Conservation (phyloP, 257 asterid species). For the Nicotiana undulata region DNA sequence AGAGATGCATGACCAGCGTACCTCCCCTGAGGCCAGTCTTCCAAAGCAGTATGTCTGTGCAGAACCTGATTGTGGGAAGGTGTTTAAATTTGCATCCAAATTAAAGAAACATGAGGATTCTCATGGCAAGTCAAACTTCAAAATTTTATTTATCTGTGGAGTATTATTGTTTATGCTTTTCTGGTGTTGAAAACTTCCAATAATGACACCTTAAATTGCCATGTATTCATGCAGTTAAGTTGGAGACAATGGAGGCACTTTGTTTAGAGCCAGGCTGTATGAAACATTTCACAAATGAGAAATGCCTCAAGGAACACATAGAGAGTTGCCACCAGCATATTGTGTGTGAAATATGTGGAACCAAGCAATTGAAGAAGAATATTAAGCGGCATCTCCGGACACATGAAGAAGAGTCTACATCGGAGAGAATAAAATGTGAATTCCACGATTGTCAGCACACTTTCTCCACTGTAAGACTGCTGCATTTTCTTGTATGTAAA, state of each 20-base stretch:
- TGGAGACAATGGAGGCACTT: slow-evolving; percentile 65
- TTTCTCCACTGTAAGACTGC: slow-evolving; percentile 55
- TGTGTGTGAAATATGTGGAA: slow-evolving; percentile 66
- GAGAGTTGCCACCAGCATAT: slow-evolving; percentile 55
- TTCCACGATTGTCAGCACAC: slow-evolving; percentile 44
- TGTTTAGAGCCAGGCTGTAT: slow-evolving; percentile 82
- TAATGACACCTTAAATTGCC: neutral
- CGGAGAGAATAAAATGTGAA: slow-evolving; percentile 46
- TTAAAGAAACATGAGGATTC: slow-evolving; percentile 65
- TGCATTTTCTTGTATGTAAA: neutral
- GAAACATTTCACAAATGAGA: slow-evolving; percentile 63
- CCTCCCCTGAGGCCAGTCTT: slow-evolving; percentile 17
- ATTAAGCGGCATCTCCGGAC: slow-evolving; percentile 67
- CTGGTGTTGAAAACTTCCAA: neutral
- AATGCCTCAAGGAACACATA: slow-evolving; percentile 72
- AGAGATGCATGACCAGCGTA: slow-evolving; percentile 52
- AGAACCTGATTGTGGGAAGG: slow-evolving; percentile 78
- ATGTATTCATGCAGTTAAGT: slow-evolving; percentile 47
- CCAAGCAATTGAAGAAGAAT: slow-evolving; percentile 72
- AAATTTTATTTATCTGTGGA: neutral
- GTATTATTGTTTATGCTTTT: neutral
- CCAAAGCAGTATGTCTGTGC: slow-evolving; percentile 49
- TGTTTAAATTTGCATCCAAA: slow-evolving; percentile 56
- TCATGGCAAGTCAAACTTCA: slow-evolving; percentile 45
- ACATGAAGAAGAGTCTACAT: slow-evolving; percentile 40